Conservation (phyloP, 805 yeast species). For the Lipomyces sp. region DNA sequence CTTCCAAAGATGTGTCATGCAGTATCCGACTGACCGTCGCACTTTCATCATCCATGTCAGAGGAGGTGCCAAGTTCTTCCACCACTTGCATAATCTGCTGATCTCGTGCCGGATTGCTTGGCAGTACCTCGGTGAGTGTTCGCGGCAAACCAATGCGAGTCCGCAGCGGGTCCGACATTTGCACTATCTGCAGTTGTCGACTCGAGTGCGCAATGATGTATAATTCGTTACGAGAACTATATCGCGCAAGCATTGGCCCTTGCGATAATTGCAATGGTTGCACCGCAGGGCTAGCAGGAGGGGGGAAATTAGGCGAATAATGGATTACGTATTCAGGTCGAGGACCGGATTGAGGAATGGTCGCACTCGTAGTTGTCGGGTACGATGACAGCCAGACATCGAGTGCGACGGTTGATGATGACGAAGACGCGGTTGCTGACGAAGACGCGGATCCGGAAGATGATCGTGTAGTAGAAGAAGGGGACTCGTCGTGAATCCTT, state of each 20-base stretch:
- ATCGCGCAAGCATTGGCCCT: neutral
- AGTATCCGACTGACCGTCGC: neutral
- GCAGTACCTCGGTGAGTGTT: neutral
- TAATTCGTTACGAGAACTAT: neutral
- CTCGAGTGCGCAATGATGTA: neutral
- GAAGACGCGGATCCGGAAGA: neutral
- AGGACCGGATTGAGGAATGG: neutral
- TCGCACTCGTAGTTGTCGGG: too few species aligned
- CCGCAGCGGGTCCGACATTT: neutral
- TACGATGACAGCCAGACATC: neutral
- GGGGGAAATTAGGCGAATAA: neutral
- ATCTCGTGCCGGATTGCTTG: slow-evolving; percentile 2
- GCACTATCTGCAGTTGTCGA: neutral
- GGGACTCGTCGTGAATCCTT: slow-evolving; percentile 13
- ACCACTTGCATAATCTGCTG: neutral
- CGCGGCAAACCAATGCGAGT: neutral
- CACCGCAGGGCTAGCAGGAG: too few species aligned
- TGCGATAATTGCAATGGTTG: neutral
- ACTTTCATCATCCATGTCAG: neutral
- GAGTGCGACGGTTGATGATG: too few species aligned
- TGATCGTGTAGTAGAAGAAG: neutral
- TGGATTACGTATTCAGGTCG: neutral
- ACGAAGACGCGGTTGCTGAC: neutral
- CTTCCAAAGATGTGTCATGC: neutral
- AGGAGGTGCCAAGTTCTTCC: neutral